Percentiles rank a stretch among this genome's conserved stretches.
phyloP scores from a whole-genome alignment of 225 moss, liverwort and hornwort genomes.

The Sphagnum contortum region DNA sequence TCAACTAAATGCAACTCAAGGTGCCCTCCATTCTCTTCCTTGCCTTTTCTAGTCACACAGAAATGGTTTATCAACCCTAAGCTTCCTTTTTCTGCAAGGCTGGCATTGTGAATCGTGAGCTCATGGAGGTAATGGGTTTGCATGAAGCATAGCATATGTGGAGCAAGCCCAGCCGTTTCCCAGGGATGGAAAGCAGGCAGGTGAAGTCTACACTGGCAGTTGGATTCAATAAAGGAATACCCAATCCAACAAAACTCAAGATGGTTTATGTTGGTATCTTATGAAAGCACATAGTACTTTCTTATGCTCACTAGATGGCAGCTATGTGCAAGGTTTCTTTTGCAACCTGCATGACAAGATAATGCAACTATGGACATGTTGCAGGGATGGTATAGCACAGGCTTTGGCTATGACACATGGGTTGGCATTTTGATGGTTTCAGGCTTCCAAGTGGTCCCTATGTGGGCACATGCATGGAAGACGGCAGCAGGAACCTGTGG shows the following conservation, averaged over 20 bases:
- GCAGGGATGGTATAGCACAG: slow-evolving; percentile 97
- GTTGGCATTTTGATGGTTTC: slow-evolving; percentile 78
- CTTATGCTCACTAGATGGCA: too few species aligned
- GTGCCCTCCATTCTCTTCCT: slow-evolving; percentile 11
- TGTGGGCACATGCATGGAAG: slow-evolving; percentile 85
- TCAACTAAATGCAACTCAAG: slow-evolving; percentile 61
- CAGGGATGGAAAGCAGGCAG: slow-evolving; percentile 91
- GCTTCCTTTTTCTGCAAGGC: too few species aligned
- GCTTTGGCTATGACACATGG: slow-evolving; percentile 96
- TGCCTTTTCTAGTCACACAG: not conserved
- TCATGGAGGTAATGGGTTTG: too few species aligned
- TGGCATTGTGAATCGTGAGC: too few species aligned
- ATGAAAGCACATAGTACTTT: too few species aligned
- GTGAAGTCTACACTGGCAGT: slow-evolving; percentile 1
- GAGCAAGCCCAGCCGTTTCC: slow-evolving; percentile 96
- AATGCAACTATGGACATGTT: slow-evolving; percentile 2
- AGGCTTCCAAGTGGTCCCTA: slow-evolving; percentile 83
- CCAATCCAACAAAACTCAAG: too few species aligned
- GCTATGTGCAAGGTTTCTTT: too few species aligned
- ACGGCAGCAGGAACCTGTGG: slow-evolving; percentile 74
- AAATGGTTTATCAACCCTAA: too few species aligned
- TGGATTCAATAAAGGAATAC: not conserved
- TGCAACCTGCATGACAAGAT: not conserved
- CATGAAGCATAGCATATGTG: slow-evolving; percentile 93
- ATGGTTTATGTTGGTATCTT: too few species aligned